Percentiles rank a stretch among this genome's conserved stretches.
Evolutionary conservation across 345 rosid species (phyloP).

Genomic region (Gossypium sturtianum): DNA sequence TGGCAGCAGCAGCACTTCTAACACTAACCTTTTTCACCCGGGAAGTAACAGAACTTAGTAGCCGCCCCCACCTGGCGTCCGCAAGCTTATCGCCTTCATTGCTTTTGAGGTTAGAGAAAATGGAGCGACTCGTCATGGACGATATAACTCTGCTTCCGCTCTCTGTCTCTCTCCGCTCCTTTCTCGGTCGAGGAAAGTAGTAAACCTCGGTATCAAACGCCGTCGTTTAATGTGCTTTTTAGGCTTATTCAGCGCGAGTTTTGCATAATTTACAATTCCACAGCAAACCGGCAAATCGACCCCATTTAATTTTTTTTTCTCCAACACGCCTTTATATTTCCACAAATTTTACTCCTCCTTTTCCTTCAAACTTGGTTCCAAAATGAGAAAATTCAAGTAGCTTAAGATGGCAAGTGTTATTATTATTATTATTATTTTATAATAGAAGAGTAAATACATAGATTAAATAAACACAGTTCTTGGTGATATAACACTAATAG

Average conservation of each 20-base stretch:
- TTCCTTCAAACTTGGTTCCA: too few species aligned
- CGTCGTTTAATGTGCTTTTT: neutral
- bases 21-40: neutral
- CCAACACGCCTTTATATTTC: too few species aligned
- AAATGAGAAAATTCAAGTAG: too few species aligned
- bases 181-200: neutral
- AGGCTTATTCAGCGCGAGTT: neutral
- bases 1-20: neutral
- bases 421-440: too few species aligned
- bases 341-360: too few species aligned
- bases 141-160: neutral
- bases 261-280: too few species aligned
- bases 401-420: too few species aligned
- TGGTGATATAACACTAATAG: too few species aligned
- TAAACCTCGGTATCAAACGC: neutral
- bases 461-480: too few species aligned
- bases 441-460: too few species aligned
- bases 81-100: conserved; percentile 1
- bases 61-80: conserved; percentile 14
- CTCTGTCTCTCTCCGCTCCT: neutral
- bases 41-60: conserved; percentile 23
- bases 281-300: too few species aligned
- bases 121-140: conserved; percentile 27
- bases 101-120: conserved; percentile 11
- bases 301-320: too few species aligned